Evolutionary conservation across 2,329 filamentous ascomycete genomes (phyloP).

Genomic region (Drechslerella coelobrocha): DNA sequence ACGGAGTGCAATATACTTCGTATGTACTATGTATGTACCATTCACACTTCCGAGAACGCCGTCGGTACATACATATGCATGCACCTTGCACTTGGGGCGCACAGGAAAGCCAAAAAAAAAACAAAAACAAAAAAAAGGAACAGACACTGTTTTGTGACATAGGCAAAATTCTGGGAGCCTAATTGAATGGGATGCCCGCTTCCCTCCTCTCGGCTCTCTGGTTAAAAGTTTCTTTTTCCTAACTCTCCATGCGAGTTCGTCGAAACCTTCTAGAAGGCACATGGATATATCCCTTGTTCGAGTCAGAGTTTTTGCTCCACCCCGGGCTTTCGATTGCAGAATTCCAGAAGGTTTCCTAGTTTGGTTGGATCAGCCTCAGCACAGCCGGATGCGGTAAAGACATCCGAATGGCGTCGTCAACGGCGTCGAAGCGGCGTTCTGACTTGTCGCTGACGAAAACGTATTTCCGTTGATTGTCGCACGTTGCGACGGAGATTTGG

Average conservation of each 20-base stretch:
- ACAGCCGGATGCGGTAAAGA: conserved; percentile 32
- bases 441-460: conserved; percentile 13
- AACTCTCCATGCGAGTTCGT: conserved; percentile 13
- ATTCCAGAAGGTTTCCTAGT: conserved; percentile 51
- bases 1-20: no score
- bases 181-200: conserved; percentile 51
- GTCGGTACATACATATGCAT: conserved; percentile 2
- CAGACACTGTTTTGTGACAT: conserved; percentile 45
- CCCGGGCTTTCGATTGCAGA: conserved; percentile 40
- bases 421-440: conserved; percentile 12
- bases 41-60: neutral
- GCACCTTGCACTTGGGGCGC: conserved; percentile 3
- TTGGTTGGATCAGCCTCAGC: conserved; percentile 48
- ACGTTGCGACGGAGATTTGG: neutral
- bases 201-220: conserved; percentile 46
- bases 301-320: conserved; percentile 15
- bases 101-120: neutral
- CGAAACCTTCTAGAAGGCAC: conserved; percentile 50
- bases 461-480: neutral
- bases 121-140: conserved; percentile 28
- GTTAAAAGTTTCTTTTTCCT: conserved; percentile 50
- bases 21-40: conserved; percentile 1
- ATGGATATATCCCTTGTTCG: conserved; percentile 44
- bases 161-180: conserved; percentile 52
- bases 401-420: conserved; percentile 26